These are phyloP conservation scores for Osmanthus fragrans DNA, from an alignment of 257 asterid genomes.

Conservation along the genomic window DNA sequence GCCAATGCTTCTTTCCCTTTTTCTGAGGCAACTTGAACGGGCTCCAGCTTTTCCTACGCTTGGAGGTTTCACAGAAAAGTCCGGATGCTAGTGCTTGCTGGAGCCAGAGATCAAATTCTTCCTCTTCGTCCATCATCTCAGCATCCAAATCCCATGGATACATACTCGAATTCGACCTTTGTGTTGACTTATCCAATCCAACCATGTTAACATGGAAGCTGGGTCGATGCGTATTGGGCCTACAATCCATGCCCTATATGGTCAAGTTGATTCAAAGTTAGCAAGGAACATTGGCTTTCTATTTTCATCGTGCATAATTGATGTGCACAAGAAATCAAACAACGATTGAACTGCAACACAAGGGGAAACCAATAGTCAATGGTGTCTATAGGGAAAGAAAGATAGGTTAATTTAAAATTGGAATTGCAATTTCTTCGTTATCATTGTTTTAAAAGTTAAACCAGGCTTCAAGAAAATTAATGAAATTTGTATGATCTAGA, in stretches of 20 bases:
- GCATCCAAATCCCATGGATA: constrained; percentile 96
- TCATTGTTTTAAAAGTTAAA: too few relatives aligned
- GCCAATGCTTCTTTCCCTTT: constrained; percentile 81
- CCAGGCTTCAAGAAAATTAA: not conserved
- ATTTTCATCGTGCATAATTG: not conserved
- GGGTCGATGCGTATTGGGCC: constrained; percentile 95
- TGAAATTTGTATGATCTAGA: not conserved
- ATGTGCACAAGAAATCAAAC: not conserved
- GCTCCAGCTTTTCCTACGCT: constrained; percentile 97
- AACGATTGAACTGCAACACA: not conserved
- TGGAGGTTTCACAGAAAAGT: constrained; percentile 82
- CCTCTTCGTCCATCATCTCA: constrained; percentile 95
- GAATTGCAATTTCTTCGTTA: not conserved
- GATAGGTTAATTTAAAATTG: not conserved
- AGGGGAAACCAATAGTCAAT: not conserved
- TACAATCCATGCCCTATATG: constrained; percentile 89
- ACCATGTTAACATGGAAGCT: constrained; percentile 99
- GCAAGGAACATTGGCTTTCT: not conserved
- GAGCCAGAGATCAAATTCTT: constrained; percentile 93
- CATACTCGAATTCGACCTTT: constrained; percentile 77
- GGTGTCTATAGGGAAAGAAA: not conserved
- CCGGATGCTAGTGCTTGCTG: constrained; percentile 98
- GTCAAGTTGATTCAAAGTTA: not conserved
- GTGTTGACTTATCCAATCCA: constrained; percentile 79
- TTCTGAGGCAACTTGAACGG: constrained; percentile 90